phyloP scores from a whole-genome alignment of 345 rosid genomes.

The Salix arbutifolia region DNA sequence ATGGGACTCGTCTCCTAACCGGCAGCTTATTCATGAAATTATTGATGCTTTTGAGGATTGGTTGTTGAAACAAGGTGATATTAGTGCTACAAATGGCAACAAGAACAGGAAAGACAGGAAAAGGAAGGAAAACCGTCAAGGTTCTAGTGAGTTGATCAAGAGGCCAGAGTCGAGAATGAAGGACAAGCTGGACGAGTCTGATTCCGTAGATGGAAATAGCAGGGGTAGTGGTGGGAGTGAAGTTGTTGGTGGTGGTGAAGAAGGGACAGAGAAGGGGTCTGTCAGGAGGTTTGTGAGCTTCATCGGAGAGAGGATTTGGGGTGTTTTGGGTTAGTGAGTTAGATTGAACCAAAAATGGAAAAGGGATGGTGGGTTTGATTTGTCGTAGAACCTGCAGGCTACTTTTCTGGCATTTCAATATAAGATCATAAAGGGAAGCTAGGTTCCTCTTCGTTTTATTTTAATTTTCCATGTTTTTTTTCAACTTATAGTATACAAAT shows the following conservation, averaged over 20 bases:
- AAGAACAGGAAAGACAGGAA: conserved; percentile 41
- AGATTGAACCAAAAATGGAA: neutral
- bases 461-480: neutral
- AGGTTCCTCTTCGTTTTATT: neutral
- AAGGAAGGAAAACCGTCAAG: conserved; percentile 27
- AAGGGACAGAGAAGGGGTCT: conserved; percentile 25
- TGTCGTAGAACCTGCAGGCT: neutral
- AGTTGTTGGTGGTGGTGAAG: conserved; percentile 19
- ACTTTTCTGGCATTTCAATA: neutral
- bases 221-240: neutral
- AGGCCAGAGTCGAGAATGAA: conserved; percentile 21
- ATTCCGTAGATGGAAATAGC: conserved; percentile 22
- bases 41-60: conserved; percentile 70
- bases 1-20: conserved; percentile 78
- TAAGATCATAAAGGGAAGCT: neutral
- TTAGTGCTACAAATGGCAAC: conserved; percentile 17
- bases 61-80: conserved; percentile 8
- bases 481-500: too few species aligned
- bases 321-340: conserved; percentile 43
- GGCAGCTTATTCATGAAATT: conserved; percentile 75
- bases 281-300: conserved; percentile 50
- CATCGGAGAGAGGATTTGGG: conserved; percentile 72
- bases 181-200: conserved; percentile 1
- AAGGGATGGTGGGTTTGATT: neutral
- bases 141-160: conserved; percentile 21